Percentiles rank a stretch among this genome's conserved stretches.
Evolutionary conservation across 768 basidiomycete species (phyloP).

Genomic region (Leccinum rimulosum): DNA sequence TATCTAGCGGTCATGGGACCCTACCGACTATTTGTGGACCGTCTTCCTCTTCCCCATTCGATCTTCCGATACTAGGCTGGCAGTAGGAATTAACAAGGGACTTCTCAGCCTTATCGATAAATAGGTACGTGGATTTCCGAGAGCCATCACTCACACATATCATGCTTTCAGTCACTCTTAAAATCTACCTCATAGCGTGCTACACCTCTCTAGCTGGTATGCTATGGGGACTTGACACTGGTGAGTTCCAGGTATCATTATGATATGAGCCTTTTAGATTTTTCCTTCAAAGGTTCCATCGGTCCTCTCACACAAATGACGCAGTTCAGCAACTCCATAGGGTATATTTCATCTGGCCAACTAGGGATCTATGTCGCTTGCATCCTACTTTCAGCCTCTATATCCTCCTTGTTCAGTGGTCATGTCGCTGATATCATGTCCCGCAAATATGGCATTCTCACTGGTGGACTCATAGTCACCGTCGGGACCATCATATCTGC

Average conservation of each 20-base stretch:
- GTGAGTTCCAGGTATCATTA: conserved; percentile 5
- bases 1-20: background rate
- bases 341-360: conserved; percentile 33
- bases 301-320: conserved; percentile 49
- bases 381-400: conserved; percentile 41
- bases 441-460: conserved; percentile 43
- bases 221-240: conserved; percentile 34
- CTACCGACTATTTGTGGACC: background rate
- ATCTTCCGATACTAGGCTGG: background rate
- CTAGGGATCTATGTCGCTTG: conserved; percentile 45
- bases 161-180: conserved; percentile 17
- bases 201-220: conserved; percentile 28
- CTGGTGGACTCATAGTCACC: conserved; percentile 42
- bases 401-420: conserved; percentile 41
- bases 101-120: background rate
- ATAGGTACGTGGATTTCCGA: background rate
- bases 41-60: background rate
- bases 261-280: background rate
- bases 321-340: conserved; percentile 40
- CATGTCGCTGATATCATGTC: conserved; percentile 45
- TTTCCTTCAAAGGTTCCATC: conserved; percentile 28
- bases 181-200: conserved; percentile 27
- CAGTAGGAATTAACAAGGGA: no score
- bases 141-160: background rate
- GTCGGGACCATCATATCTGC: conserved; percentile 41